Base-by-base conservation (phyloP, 2,329 filamentous ascomycete species). In the Colletotrichum scovillei region DNA sequence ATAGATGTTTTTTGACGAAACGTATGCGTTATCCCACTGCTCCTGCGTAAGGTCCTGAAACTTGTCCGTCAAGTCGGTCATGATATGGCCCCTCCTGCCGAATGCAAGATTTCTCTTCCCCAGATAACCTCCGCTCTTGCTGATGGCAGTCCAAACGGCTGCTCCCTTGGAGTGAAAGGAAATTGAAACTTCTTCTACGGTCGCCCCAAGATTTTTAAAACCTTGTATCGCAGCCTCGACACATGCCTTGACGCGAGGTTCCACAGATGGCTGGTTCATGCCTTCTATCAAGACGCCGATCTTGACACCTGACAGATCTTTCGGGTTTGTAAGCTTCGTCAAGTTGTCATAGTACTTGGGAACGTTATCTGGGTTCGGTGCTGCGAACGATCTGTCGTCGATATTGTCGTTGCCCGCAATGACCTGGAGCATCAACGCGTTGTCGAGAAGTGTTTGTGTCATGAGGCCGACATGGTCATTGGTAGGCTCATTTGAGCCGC, bases 131-230 rank as follows among this genome's bases (percentile, higher is more conserved):
- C 68, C 68, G 1, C 63, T 55, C 42, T 71, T 58, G 46, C 65
- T 62, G 78, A 38, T 81, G 75, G 0, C 81, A 81, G 86, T 88
- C 87, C 87, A 89, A 62, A 89, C 84, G 0, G 84, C 78, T 0
- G 86, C 83, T 0, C 86, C 88, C 6, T 85, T 77, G 4, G 81
- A 76, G 75, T 90, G 88, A 75, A 88, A 80, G 0, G 87, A 86
- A 3, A 89, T 79, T 0, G 84, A 86, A 1, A 88, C 75, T 8
- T 87, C 83, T 4, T 81, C 74, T 5, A 89, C 84, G 8, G 79
- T 76, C 2, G 86, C 86, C 1, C 87, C 86, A 8, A 84, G 80
- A 11, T 81, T 78, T 30, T 75, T 69, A 75, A 88, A 84, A 55
- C 74, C 80, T 16, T 78, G 72, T 2, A 76, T 77, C 12, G 85